Percentiles rank a stretch among this genome's conserved stretches.
phyloP scores from a whole-genome alignment of 345 rosid species.

The Ceriops zippeliana region DNA sequence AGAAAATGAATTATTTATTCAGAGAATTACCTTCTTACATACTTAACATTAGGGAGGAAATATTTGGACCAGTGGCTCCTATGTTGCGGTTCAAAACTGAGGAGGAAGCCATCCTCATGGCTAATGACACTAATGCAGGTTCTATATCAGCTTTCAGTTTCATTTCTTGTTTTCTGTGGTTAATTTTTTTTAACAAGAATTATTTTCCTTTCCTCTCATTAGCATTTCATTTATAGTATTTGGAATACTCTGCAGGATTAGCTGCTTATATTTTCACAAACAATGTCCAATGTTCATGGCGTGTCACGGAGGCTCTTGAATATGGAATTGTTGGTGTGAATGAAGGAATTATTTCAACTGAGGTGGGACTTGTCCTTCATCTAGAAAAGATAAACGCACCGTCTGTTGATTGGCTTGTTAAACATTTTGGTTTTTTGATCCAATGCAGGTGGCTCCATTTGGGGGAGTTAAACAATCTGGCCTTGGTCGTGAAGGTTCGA shows the following conservation, averaged over 20 bases:
- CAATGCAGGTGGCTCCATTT: slow-evolving; percentile 87
- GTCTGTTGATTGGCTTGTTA: slow-evolving; percentile 9
- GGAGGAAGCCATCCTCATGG: slow-evolving; percentile 78
- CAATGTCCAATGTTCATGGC: slow-evolving; percentile 83
- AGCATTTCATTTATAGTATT: too few relatives aligned
- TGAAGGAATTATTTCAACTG: slow-evolving; percentile 92
- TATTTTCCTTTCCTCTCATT: not conserved
- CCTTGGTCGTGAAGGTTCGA: slow-evolving; percentile 97
- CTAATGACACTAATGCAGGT: slow-evolving; percentile 91
- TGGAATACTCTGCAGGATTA: slow-evolving; percentile 45
- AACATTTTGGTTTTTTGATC: slow-evolving; percentile 3
- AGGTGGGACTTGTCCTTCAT: slow-evolving; percentile 42
- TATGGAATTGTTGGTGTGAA: slow-evolving; percentile 87
- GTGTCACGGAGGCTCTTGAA: slow-evolving; percentile 90
- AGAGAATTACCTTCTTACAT: too few relatives aligned
- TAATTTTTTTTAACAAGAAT: not conserved
- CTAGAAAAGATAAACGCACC: not conserved
- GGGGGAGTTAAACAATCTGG: slow-evolving; percentile 96
- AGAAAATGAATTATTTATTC: too few relatives aligned
- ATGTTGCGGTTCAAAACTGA: slow-evolving; percentile 76
- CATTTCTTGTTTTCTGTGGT: slow-evolving; percentile 2
- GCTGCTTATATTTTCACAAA: slow-evolving; percentile 92
- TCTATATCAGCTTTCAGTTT: not conserved
- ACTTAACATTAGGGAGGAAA: slow-evolving; percentile 64
- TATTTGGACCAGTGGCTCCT: slow-evolving; percentile 97